These are phyloP conservation scores for Penstemon eatonii DNA, from an alignment of 257 asterid genomes.

Conservation along the genomic window DNA sequence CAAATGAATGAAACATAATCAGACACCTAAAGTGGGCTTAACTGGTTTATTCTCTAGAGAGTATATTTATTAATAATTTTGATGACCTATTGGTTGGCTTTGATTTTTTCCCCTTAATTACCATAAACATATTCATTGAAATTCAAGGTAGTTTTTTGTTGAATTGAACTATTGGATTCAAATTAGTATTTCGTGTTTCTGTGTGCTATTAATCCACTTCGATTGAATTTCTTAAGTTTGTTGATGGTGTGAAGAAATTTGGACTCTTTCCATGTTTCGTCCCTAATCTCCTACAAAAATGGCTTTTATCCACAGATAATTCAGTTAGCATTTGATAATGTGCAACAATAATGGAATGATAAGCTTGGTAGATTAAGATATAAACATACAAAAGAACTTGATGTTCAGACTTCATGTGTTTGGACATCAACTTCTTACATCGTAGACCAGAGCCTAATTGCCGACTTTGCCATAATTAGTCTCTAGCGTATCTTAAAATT, in stretches of 20 bases:
- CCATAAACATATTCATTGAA: background rate
- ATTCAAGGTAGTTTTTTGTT: slow-evolving; percentile 13
- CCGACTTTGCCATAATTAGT: background rate
- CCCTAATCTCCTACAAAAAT: background rate
- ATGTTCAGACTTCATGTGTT: background rate
- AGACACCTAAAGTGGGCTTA: background rate
- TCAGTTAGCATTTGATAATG: background rate
- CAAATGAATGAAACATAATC: no score
- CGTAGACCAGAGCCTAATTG: background rate
- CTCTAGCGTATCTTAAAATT: background rate
- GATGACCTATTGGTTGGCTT: slow-evolving; percentile 5
- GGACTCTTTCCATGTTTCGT: slow-evolving; percentile 2
- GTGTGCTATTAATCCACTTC: background rate
- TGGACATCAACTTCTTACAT: background rate
- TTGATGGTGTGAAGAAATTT: background rate
- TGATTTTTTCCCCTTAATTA: no score
- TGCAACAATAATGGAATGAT: background rate
- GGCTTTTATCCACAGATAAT: slow-evolving; percentile 3
- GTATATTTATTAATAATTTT: slow-evolving; percentile 3
- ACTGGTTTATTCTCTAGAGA: slow-evolving; percentile 7
- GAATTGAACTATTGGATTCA: background rate
- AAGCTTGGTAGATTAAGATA: background rate
- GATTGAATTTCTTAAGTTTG: background rate
- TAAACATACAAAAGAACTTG: background rate
- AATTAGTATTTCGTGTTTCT: background rate